Evolutionary conservation across 2,329 filamentous ascomycete genomes (phyloP), one percentile per base, ranked within the genome.

Genomic region (Thielaviopsis populi): DNA sequence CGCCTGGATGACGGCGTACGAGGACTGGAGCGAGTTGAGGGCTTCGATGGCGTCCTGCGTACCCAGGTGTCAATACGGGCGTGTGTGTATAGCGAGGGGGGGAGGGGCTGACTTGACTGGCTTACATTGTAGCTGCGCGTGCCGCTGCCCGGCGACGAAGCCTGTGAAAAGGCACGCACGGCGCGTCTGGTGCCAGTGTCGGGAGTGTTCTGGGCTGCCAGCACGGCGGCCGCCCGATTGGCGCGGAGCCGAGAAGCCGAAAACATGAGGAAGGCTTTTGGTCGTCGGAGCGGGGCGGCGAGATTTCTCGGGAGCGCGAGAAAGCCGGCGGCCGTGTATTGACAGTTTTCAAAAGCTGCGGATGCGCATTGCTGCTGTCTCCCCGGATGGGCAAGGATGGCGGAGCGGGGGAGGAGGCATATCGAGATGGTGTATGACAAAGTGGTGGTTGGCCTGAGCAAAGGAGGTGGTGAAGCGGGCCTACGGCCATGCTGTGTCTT

Each of bases 11-110:
- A 90, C 81, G 59, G 87, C 83, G 72, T 87, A 92, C 62, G 95
- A 95, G 50, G 88, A 90, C 74, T 99, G 94, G 61, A 97, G 83
- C 54, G 89, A 87, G 74, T 97, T 97, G 71, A 97, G 82, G 46
- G 88, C 84, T 69, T 84, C 79, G 67, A 97, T 85, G 59, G 92
- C 94, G 73, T 94, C 90, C 90, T 95, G 68, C n/a, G 19, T 46
- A 19, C 11, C 15, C 8, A 6, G 4, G 11, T 19, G 37, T 48
- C n/a, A 48, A 40, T 59, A 48, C 13, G 3, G 46, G 46, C n/a
- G 11, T 1, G 27, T 46, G 19, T 24, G 48, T 61, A 48, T 37
- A 19, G 10, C 24, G 30, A 17, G 27, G 19, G 13, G n/a, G 50
- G 30, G 27, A 4, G 17, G 17, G 40, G 17, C 6, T 15, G 30